These are phyloP conservation scores for Tetratostichococcus sp. DNA, from an alignment of 139 green algal species.

Conservation along the genomic window DNA sequence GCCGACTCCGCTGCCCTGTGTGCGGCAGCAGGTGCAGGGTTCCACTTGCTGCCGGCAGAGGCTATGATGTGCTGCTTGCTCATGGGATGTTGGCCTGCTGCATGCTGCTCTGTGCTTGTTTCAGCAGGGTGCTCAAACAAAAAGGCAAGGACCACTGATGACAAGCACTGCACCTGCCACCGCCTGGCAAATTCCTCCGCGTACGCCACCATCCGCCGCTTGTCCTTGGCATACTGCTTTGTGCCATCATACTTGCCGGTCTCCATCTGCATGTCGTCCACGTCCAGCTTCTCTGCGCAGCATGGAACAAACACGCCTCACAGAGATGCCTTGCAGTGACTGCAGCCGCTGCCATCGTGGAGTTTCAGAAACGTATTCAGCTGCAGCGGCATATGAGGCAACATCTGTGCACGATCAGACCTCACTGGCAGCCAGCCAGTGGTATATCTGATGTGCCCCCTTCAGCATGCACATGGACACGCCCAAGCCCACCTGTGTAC, in stretches of 20 bases:
- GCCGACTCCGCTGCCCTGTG: conserved; percentile 22
- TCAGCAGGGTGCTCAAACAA: too few species aligned
- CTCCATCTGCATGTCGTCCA: conserved; percentile 37
- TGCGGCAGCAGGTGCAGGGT: background rate
- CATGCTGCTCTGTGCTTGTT: too few species aligned
- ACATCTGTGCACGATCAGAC: too few species aligned
- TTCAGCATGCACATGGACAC: too few species aligned
- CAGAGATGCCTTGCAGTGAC: background rate
- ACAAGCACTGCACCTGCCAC: conserved; percentile 8
- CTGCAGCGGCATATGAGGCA: too few species aligned
- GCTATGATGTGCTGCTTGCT: too few species aligned
- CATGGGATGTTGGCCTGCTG: too few species aligned
- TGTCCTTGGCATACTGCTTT: conserved; percentile 51
- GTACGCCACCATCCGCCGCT: conserved; percentile 44
- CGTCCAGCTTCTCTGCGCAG: conserved; percentile 30
- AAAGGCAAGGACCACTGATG: too few species aligned
- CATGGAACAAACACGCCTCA: background rate
- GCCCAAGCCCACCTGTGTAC: conserved; percentile 41
- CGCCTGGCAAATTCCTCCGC: conserved; percentile 42
- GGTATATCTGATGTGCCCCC: too few species aligned
- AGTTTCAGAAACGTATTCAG: too few species aligned
- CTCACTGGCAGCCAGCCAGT: too few species aligned
- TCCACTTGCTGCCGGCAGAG: background rate
- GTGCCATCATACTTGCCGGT: conserved; percentile 35
- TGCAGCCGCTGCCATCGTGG: too few species aligned